phyloP scores from a whole-genome alignment of 2,329 filamentous ascomycete genomes.

The Colletotrichum destructivum region DNA sequence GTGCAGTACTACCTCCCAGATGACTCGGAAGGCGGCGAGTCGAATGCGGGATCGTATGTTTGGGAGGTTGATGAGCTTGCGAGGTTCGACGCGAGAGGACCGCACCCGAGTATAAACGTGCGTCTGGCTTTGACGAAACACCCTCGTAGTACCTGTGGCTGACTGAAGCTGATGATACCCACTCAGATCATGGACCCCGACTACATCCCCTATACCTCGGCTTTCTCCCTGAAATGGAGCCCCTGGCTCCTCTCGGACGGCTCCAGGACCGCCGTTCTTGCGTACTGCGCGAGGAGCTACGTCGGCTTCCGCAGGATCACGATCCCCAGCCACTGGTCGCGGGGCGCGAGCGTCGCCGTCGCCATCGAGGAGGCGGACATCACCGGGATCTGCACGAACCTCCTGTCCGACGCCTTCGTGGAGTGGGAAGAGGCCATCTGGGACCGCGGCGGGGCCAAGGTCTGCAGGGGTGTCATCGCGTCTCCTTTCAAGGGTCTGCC shows the following conservation, averaged over 20 bases:
- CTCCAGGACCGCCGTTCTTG: slow-evolving; percentile 60
- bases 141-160: neutral
- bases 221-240: slow-evolving; percentile 68
- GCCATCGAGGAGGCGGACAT: slow-evolving; percentile 59
- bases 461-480: slow-evolving; percentile 68
- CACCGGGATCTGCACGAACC: slow-evolving; percentile 64
- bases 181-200: slow-evolving; percentile 59
- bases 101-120: slow-evolving; percentile 52
- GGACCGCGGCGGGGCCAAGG: slow-evolving; percentile 53
- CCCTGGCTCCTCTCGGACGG: slow-evolving; percentile 62
- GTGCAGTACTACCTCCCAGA: slow-evolving; percentile 57
- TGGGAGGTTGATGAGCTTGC: slow-evolving; percentile 68
- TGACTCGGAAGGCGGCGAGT: slow-evolving; percentile 61
- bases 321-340: slow-evolving; percentile 54
- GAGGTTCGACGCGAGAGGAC: slow-evolving; percentile 64
- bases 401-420: slow-evolving; percentile 68
- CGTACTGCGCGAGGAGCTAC: slow-evolving; percentile 66
- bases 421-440: slow-evolving; percentile 69
- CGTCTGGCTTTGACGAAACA: neutral
- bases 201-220: slow-evolving; percentile 63
- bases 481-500: slow-evolving; percentile 65
- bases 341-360: slow-evolving; percentile 55
- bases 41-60: slow-evolving; percentile 61
- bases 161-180: neutral
- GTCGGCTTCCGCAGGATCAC: slow-evolving; percentile 69